Percentiles rank a stretch among this genome's conserved stretches.
Conservation (phyloP, 2,329 filamentous ascomycete genomes). For the Chlorencoelia australis region DNA sequence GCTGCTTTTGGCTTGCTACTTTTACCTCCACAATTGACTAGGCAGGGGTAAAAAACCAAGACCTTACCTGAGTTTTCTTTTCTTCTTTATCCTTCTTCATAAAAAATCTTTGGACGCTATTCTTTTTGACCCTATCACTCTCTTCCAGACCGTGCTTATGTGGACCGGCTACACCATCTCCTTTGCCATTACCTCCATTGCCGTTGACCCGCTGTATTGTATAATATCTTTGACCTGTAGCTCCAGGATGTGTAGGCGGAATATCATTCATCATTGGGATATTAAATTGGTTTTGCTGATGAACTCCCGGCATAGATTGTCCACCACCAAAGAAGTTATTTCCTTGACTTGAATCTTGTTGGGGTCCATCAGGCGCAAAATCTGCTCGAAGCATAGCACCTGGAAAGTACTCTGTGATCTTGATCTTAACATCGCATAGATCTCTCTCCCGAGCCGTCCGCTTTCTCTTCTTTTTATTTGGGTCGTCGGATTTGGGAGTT, state of each 20-base stretch:
- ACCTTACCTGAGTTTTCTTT: slow-evolving; percentile 47
- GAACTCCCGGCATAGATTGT: slow-evolving; percentile 13
- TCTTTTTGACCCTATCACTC: slow-evolving; percentile 74
- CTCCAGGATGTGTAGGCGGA: slow-evolving; percentile 36
- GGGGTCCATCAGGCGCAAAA: slow-evolving; percentile 22
- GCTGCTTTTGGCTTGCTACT: too few relatives aligned
- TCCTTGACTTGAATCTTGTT: slow-evolving; percentile 14
- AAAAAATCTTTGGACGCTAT: slow-evolving; percentile 58
- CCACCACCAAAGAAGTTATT: slow-evolving; percentile 25
- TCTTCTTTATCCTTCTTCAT: slow-evolving; percentile 55
- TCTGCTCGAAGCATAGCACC: slow-evolving; percentile 32
- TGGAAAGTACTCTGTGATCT: slow-evolving; percentile 70
- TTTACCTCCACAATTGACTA: too few relatives aligned
- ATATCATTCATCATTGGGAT: slow-evolving; percentile 33
- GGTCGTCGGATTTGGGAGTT: slow-evolving; percentile 69
- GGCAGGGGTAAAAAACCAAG: not conserved
- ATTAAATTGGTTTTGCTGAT: slow-evolving; percentile 30
- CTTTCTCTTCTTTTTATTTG: slow-evolving; percentile 74
- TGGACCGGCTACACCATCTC: slow-evolving; percentile 58
- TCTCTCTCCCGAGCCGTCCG: slow-evolving; percentile 64
- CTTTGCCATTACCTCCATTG: slow-evolving; percentile 63
- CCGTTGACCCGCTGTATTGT: slow-evolving; percentile 72
- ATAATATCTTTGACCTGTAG: slow-evolving; percentile 49
- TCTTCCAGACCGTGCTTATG: slow-evolving; percentile 65
- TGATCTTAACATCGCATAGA: slow-evolving; percentile 81